phyloP scores from a whole-genome alignment of 192 early-diverging fungal genomes.

The Coemansia biformis region DNA sequence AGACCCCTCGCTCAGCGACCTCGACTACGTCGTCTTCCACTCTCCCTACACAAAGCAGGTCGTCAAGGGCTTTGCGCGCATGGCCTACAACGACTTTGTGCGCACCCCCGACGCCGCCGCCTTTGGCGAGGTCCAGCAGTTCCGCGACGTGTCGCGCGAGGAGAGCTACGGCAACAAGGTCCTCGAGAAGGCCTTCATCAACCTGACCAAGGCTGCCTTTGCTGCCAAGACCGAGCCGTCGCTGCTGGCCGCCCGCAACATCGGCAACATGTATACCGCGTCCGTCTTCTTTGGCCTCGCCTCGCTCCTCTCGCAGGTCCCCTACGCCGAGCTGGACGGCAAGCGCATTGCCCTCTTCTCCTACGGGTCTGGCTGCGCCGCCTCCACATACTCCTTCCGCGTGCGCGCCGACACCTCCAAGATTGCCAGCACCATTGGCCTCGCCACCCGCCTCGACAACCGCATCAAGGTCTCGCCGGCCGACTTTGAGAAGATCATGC shows the following conservation, averaged over 20 bases:
- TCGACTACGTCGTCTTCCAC: constrained; percentile 91
- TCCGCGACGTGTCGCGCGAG: constrained; percentile 57
- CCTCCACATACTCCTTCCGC: constrained; percentile 89
- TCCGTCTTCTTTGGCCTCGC: constrained; percentile 71
- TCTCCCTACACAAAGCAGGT: constrained; percentile 98
- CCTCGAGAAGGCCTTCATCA: constrained; percentile 88
- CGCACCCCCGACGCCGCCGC: constrained; percentile 63
- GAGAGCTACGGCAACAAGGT: constrained; percentile 82
- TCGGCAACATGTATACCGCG: constrained; percentile 92
- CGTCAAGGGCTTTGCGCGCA: constrained; percentile 86
- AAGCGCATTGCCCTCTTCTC: constrained; percentile 90
- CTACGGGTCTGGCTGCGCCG: constrained; percentile 93
- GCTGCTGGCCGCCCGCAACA: constrained; percentile 75
- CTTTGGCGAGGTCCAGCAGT: constrained; percentile 55
- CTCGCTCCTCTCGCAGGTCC: constrained; percentile 69
- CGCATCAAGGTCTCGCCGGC: constrained; percentile 73
- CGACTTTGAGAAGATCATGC: constrained; percentile 75
- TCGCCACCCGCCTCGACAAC: constrained; percentile 64
- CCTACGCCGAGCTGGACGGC: constrained; percentile 63
- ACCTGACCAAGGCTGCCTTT: constrained; percentile 68
- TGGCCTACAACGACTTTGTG: constrained; percentile 89
- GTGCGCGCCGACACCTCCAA: constrained; percentile 60
- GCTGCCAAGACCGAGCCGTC: constrained; percentile 70
- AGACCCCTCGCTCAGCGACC: constrained; percentile 45
- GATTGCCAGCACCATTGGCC: constrained; percentile 59